Evolutionary conservation across 2,329 filamentous ascomycete species (phyloP).

Genomic region (Talaromyces sp.): DNA sequence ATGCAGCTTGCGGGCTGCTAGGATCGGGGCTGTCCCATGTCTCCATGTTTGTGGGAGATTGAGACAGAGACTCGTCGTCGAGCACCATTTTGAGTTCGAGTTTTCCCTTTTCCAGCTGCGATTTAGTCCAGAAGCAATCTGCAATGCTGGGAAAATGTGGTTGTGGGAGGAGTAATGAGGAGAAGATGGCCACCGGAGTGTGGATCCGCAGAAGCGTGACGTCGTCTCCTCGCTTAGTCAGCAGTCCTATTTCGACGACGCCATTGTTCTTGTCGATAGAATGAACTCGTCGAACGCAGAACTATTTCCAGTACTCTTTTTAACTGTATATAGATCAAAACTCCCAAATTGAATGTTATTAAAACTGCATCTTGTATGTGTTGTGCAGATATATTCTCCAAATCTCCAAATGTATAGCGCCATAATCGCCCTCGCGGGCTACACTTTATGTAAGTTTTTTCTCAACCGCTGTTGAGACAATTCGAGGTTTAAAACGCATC

Average conservation of each 20-base stretch:
- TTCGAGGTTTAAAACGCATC: not conserved
- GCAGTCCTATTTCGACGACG: not conserved
- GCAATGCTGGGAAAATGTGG: not conserved
- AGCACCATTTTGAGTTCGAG: slow-evolving; percentile 1
- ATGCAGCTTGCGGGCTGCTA: slow-evolving; percentile 4
- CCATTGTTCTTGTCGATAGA: too few relatives aligned
- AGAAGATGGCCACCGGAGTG: not conserved
- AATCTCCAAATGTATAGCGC: not conserved
- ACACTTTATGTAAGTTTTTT: slow-evolving; percentile 7
- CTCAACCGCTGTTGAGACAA: not conserved
- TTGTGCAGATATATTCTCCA: not conserved
- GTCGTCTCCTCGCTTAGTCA: slow-evolving; percentile 3
- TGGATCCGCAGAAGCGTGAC: not conserved
- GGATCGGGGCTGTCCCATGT: slow-evolving; percentile 10
- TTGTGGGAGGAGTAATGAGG: not conserved
- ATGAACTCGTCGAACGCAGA: not conserved
- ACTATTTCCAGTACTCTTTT: not conserved
- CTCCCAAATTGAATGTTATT: not conserved
- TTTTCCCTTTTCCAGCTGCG: not conserved
- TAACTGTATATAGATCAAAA: not conserved
- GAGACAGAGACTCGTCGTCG: not conserved
- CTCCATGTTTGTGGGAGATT: slow-evolving; percentile 2
- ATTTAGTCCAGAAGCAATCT: not conserved
- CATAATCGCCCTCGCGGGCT: slow-evolving; percentile 11
- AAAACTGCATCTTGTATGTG: not conserved